Evolutionary conservation across 306 rosid genomes (phyloP).

Genomic region (Ziziphus jujuba): DNA sequence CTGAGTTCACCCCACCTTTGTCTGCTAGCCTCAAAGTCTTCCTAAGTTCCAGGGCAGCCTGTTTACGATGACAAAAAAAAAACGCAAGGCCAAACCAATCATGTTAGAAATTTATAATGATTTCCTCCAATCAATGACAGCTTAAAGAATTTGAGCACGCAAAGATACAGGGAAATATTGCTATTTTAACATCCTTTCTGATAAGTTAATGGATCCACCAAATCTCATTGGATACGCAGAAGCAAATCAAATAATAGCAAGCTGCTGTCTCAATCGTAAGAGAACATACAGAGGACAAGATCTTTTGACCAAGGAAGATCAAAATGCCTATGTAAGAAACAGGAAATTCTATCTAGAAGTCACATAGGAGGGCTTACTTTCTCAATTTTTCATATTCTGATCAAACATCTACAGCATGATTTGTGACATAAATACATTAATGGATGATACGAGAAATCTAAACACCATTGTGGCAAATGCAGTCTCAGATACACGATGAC

Average conservation of each 20-base stretch:
- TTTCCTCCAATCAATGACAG: not conserved
- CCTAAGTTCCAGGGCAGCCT: slow-evolving; percentile 71
- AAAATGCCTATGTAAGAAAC: not conserved
- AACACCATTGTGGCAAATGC: not conserved
- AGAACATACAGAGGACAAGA: slow-evolving; percentile 4
- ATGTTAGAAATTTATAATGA: slow-evolving; percentile 1
- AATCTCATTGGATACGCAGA: not conserved
- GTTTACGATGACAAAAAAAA: slow-evolving; percentile 28
- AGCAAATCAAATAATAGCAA: not conserved
- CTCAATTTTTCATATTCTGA: not conserved
- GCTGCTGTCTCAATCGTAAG: not conserved
- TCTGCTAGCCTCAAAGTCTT: slow-evolving; percentile 56
- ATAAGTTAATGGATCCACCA: not conserved
- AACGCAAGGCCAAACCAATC: slow-evolving; percentile 8
- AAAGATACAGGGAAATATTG: not conserved
- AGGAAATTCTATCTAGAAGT: not conserved
- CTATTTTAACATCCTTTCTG: not conserved
- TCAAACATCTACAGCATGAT: not conserved
- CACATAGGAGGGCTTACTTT: not conserved
- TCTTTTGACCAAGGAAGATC: not conserved
- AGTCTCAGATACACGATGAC: not conserved
- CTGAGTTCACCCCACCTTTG: slow-evolving; percentile 38
- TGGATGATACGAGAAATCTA: not conserved
- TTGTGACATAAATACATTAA: not conserved
- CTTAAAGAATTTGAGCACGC: not conserved